Evolutionary conservation across 148 eudicot species (phyloP).

Genomic region (Rhododendron vialii): DNA sequence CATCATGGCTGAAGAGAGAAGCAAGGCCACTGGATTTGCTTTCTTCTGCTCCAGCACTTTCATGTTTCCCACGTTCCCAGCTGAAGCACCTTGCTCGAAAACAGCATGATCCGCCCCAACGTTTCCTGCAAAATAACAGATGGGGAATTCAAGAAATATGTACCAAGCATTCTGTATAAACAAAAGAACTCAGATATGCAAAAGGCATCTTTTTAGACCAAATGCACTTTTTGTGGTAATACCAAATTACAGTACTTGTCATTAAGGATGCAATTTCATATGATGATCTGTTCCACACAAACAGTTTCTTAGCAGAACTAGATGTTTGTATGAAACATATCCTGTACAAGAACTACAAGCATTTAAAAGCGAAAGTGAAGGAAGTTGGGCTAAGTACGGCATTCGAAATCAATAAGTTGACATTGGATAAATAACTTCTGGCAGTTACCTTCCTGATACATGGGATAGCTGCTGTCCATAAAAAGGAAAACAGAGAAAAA

Average conservation of each 20-base stretch:
- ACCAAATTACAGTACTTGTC: not conserved
- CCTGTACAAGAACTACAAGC: not conserved
- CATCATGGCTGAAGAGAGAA: conserved; percentile 54
- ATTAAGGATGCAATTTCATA: not conserved
- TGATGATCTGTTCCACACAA: not conserved
- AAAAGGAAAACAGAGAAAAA: not conserved
- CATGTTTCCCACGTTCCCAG: conserved; percentile 39
- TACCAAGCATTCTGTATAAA: not conserved
- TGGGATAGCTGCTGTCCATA: not conserved
- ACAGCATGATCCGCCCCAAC: conserved; percentile 46
- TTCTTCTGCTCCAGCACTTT: conserved; percentile 27
- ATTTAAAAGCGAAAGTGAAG: not conserved
- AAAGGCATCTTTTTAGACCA: not conserved
- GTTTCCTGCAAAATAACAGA: conserved; percentile 23
- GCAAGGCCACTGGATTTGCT: conserved; percentile 51
- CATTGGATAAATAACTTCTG: not conserved
- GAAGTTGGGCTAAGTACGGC: not conserved
- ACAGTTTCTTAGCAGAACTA: not conserved
- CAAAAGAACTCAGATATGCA: not conserved
- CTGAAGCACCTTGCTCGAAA: conserved; percentile 53
- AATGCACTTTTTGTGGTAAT: not conserved
- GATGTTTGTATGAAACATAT: not conserved
- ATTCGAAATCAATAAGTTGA: not conserved
- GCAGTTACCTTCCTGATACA: not conserved
- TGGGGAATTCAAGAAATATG: not conserved